These are phyloP conservation scores for Debaryomycetaceae sp. DNA, from an alignment of 1,139 yeast genomes.

Conservation along the genomic window DNA sequence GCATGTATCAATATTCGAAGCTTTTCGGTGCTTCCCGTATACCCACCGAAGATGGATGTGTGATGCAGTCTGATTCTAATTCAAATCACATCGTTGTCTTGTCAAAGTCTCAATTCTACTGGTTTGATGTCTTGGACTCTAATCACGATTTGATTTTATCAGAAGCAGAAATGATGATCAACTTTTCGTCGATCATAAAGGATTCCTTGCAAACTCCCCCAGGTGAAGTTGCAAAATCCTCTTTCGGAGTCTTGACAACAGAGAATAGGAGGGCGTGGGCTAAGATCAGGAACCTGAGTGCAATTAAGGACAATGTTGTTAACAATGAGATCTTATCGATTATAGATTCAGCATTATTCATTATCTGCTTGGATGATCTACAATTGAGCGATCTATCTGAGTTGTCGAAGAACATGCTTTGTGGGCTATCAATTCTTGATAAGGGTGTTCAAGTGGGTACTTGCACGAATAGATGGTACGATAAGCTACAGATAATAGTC, in stretches of 20 bases:
- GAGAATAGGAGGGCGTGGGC: constrained; percentile 90
- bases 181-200: constrained; percentile 69
- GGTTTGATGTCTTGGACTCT: constrained; percentile 86
- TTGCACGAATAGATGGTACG: constrained; percentile 94
- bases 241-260: constrained; percentile 86
- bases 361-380: constrained; percentile 78
- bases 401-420: constrained; percentile 76
- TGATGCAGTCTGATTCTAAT: constrained; percentile 73
- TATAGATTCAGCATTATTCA: constrained; percentile 76
- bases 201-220: constrained; percentile 64
- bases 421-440: constrained; percentile 77
- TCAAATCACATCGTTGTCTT: constrained; percentile 82
- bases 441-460: constrained; percentile 91
- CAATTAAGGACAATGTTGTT: constrained; percentile 35
- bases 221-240: constrained; percentile 70
- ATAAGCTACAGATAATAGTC: constrained; percentile 81
- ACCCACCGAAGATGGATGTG: constrained; percentile 75
- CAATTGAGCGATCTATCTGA: constrained; percentile 64
- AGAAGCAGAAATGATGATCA: constrained; percentile 71
- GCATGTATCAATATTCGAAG: constrained; percentile 88
- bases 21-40: constrained; percentile 84
- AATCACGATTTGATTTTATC: constrained; percentile 65
- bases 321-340: constrained; percentile 71
- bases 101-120: constrained; percentile 83
- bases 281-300: constrained; percentile 52